phyloP scores from a whole-genome alignment of 2,329 filamentous ascomycete genomes.

The Hirsutella minnesotensis region DNA sequence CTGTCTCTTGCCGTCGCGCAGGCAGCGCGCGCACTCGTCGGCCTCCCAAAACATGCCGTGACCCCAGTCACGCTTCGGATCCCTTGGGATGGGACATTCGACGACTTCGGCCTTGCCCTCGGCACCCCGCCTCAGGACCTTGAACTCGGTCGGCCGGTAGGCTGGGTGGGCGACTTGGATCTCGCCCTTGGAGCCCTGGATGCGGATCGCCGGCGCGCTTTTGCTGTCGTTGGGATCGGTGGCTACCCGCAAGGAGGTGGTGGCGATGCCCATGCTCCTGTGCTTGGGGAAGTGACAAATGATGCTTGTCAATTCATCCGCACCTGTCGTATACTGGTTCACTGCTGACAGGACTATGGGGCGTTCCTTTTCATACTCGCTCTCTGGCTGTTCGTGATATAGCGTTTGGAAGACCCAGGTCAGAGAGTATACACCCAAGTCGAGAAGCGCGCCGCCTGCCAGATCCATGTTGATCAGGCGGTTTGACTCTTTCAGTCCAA shows the following conservation, averaged over 20 bases:
- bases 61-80: constrained; percentile 40
- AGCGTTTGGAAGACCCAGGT: constrained; percentile 88
- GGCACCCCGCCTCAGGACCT: constrained; percentile 43
- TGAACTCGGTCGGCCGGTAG: constrained; percentile 56
- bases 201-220: constrained; percentile 57
- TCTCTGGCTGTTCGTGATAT: constrained; percentile 64
- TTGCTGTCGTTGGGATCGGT: constrained; percentile 50
- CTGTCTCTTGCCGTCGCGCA: constrained; percentile 68
- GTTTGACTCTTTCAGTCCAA: constrained; percentile 48
- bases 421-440: constrained; percentile 78
- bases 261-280: constrained; percentile 60
- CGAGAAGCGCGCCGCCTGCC: constrained; percentile 71
- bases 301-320: constrained; percentile 69
- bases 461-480: constrained; percentile 76
- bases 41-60: constrained; percentile 88
- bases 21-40: constrained; percentile 62
- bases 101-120: constrained; percentile 36
- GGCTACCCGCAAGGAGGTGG: constrained; percentile 50
- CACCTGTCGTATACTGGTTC: constrained; percentile 61
- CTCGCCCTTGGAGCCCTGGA: constrained; percentile 72
- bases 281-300: constrained; percentile 61
- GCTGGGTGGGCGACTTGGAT: constrained; percentile 67
- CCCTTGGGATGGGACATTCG: constrained; percentile 40
- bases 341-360: constrained; percentile 60
- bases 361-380: constrained; percentile 42